These are phyloP conservation scores for Endoconidiophora polonica DNA, from an alignment of 2,329 filamentous ascomycete genomes.

Conservation along the genomic window DNA sequence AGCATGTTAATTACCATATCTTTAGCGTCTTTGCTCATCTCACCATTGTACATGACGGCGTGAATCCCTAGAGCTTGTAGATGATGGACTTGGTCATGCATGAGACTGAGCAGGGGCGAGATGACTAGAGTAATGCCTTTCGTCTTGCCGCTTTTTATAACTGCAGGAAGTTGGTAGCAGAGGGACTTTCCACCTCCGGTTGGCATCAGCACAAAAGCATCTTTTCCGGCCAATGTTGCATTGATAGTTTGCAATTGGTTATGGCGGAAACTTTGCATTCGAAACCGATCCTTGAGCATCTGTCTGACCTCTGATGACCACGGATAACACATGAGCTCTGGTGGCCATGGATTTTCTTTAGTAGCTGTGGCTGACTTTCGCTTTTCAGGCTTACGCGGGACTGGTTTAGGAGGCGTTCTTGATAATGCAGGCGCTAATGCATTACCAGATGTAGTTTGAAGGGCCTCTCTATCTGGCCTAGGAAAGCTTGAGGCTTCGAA, in stretches of 20 bases:
- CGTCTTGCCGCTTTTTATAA: conserved; percentile 66
- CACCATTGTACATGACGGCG: conserved; percentile 68
- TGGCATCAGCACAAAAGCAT: conserved; percentile 93
- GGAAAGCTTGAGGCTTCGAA: conserved; percentile 21
- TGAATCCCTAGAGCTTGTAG: conserved; percentile 58
- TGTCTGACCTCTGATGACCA: conserved; percentile 79
- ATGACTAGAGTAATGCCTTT: conserved; percentile 80
- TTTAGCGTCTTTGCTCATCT: conserved; percentile 47
- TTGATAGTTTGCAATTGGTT: conserved; percentile 96
- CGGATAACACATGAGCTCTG: conserved; percentile 44
- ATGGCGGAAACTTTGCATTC: conserved; percentile 69
- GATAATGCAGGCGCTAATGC: background rate
- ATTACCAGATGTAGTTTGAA: conserved; percentile 2
- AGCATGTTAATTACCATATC: conserved; percentile 49
- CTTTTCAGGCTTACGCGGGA: conserved; percentile 18
- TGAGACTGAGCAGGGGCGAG: conserved; percentile 85
- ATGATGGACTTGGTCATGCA: conserved; percentile 92
- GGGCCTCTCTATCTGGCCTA: conserved; percentile 13
- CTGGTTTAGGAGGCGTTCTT: conserved; percentile 21
- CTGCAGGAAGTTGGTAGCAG: conserved; percentile 86
- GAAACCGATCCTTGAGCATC: conserved; percentile 68
- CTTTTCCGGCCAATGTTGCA: conserved; percentile 69
- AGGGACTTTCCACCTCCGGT: conserved; percentile 94
- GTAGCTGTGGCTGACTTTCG: conserved; percentile 18
- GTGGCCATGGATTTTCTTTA: conserved; percentile 24